These are phyloP conservation scores for Skeletonema menzelii DNA, from an alignment of 108 stramenopile species.

Conservation along the genomic window DNA sequence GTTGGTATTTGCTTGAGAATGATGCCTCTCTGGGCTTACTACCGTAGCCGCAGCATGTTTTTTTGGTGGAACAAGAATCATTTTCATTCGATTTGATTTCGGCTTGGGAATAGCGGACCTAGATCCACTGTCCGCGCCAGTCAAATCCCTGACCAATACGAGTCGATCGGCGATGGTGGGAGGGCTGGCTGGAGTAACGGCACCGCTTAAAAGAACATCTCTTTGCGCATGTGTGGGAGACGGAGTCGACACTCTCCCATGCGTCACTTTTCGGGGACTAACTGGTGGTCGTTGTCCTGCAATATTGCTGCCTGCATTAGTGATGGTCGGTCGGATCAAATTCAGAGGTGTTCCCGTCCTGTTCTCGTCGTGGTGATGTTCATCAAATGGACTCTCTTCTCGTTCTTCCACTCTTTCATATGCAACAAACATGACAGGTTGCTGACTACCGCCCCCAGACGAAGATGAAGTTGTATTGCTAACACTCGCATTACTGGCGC, in stretches of 20 bases:
- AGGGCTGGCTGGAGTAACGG: background rate
- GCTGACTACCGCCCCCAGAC: background rate
- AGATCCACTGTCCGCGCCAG: background rate
- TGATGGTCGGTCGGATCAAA: background rate
- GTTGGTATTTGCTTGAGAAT: background rate
- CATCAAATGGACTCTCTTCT: background rate
- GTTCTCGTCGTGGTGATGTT: background rate
- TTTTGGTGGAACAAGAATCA: conserved; percentile 1
- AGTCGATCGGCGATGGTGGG: background rate
- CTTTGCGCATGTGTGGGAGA: background rate
- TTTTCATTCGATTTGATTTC: background rate
- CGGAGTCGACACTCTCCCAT: background rate
- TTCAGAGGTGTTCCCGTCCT: background rate
- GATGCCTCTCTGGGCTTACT: background rate
- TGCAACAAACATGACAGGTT: background rate
- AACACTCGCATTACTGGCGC: background rate
- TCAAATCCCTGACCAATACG: background rate
- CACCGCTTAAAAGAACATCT: background rate
- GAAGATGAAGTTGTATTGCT: background rate
- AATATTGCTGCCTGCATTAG: background rate
- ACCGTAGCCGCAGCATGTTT: background rate
- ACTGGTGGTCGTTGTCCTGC: background rate
- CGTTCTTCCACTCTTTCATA: background rate
- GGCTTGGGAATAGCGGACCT: background rate
- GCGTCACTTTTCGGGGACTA: background rate